These are phyloP conservation scores for Amphirosellinia nigrospora DNA, from an alignment of 495 filamentous ascomycete species.

Conservation along the genomic window DNA sequence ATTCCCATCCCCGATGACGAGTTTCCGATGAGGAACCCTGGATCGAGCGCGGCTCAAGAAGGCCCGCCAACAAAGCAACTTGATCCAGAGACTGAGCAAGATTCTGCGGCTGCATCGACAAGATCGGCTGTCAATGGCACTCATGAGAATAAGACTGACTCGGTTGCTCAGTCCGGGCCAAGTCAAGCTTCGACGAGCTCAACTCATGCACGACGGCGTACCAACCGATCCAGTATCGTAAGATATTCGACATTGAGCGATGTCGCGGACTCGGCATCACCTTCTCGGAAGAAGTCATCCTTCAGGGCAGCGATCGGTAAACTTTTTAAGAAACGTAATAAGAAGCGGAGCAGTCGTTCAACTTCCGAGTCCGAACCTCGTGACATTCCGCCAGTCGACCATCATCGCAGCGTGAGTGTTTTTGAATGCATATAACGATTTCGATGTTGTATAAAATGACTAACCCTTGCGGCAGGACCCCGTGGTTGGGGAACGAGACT, in stretches of 20 bases:
- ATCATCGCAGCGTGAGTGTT: constrained; percentile 56
- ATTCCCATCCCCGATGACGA: constrained; percentile 58
- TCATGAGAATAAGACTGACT: constrained; percentile 37
- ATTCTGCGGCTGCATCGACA: constrained; percentile 47
- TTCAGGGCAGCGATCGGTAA: constrained; percentile 55
- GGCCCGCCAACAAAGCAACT: constrained; percentile 23
- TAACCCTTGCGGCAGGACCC: constrained; percentile 49
- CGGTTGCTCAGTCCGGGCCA: constrained; percentile 35
- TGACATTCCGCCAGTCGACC: constrained; percentile 28
- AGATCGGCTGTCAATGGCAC: constrained; percentile 35
- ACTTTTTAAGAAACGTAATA: constrained; percentile 56
- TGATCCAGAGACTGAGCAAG: constrained; percentile 41
- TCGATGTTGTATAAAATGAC: neutral
- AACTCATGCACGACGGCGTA: constrained; percentile 35
- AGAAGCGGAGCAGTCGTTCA: constrained; percentile 43
- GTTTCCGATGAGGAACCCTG: constrained; percentile 52
- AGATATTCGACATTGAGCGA: constrained; percentile 52
- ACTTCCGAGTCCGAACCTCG: constrained; percentile 31
- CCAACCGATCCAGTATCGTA: constrained; percentile 44
- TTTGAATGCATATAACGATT: neutral
- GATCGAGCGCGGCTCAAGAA: constrained; percentile 40
- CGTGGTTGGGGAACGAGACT: constrained; percentile 40
- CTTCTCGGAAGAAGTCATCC: constrained; percentile 57
- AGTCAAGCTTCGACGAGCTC: constrained; percentile 37
- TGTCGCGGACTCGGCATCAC: constrained; percentile 40